phyloP scores from a whole-genome alignment of 257 asterid species.

The Capsicum chinense region DNA sequence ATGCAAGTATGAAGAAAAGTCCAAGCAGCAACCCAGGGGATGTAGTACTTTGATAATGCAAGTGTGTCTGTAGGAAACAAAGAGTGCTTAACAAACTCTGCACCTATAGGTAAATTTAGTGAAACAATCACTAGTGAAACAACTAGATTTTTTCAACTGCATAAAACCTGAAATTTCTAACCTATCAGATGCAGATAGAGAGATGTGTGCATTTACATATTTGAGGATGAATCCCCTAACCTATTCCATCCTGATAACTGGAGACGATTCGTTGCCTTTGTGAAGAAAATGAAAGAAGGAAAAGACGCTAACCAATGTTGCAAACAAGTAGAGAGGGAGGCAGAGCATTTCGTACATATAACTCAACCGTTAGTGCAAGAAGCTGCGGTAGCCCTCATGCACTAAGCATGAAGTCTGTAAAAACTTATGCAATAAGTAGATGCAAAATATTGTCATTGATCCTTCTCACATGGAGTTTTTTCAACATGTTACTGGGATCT shows the following conservation, averaged over 20 bases:
- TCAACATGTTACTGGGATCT: background rate
- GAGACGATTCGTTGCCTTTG: conserved; percentile 84
- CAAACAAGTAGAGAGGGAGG: conserved; percentile 89
- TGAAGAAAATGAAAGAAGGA: conserved; percentile 93
- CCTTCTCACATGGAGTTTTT: conserved; percentile 14
- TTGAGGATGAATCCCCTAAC: conserved; percentile 78
- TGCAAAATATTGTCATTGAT: background rate
- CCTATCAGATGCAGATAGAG: conserved; percentile 37
- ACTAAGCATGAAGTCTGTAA: conserved; percentile 35
- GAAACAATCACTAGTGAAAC: no score
- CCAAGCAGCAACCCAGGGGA: no score
- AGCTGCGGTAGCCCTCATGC: conserved; percentile 82
- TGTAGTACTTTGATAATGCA: no score
- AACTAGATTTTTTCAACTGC: no score
- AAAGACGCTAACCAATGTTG: conserved; percentile 54
- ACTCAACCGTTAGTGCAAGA: conserved; percentile 88
- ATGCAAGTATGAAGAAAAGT: no score
- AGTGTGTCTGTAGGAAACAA: no score
- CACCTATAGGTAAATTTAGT: no score
- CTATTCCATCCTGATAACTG: conserved; percentile 90
- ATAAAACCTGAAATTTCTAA: no score
- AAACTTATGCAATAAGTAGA: background rate
- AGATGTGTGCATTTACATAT: conserved; percentile 96
- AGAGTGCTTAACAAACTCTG: no score
- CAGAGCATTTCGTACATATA: conserved; percentile 82